These are phyloP conservation scores for Pythium chondricola DNA, from an alignment of 352 stramenopile genomes.

Conservation along the genomic window DNA sequence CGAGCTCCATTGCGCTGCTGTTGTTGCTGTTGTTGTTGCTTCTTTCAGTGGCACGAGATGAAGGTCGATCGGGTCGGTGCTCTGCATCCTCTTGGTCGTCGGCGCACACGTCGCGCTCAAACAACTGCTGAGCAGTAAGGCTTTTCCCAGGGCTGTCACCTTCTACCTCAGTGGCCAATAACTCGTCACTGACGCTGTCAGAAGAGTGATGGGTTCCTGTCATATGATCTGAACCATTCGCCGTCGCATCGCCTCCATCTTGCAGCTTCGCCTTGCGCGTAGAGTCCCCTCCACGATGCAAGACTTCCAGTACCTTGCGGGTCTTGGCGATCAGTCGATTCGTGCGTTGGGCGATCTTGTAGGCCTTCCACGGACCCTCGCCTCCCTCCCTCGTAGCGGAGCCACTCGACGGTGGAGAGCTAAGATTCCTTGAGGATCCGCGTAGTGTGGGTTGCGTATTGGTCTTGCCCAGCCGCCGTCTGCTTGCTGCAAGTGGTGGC, in stretches of 20 bases:
- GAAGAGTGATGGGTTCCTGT: no score
- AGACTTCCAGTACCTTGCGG: slow-evolving; percentile 33
- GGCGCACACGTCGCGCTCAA: slow-evolving; percentile 39
- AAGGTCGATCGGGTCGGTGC: no score
- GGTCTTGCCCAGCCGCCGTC: no score
- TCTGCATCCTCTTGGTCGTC: slow-evolving; percentile 16
- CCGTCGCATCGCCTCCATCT: not conserved
- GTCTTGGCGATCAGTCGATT: slow-evolving; percentile 59
- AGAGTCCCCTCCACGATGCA: slow-evolving; percentile 9
- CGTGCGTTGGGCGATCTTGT: slow-evolving; percentile 54
- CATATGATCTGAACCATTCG: not conserved
- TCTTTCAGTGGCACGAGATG: no score
- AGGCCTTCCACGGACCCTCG: slow-evolving; percentile 43
- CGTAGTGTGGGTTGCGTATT: no score
- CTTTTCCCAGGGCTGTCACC: no score
- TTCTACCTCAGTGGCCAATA: no score
- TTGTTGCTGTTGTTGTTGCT: not conserved
- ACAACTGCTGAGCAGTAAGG: slow-evolving; percentile 17
- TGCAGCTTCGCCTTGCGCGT: slow-evolving; percentile 3
- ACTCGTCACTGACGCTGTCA: no score
- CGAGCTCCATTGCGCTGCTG: not conserved
- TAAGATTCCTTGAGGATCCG: slow-evolving; percentile 18
- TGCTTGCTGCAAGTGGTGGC: no score
- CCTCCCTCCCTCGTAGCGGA: slow-evolving; percentile 9
- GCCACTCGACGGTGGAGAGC: slow-evolving; percentile 11